These are phyloP conservation scores for Gloeophyllum trabeum DNA, from an alignment of 768 basidiomycete genomes.

Conservation along the genomic window DNA sequence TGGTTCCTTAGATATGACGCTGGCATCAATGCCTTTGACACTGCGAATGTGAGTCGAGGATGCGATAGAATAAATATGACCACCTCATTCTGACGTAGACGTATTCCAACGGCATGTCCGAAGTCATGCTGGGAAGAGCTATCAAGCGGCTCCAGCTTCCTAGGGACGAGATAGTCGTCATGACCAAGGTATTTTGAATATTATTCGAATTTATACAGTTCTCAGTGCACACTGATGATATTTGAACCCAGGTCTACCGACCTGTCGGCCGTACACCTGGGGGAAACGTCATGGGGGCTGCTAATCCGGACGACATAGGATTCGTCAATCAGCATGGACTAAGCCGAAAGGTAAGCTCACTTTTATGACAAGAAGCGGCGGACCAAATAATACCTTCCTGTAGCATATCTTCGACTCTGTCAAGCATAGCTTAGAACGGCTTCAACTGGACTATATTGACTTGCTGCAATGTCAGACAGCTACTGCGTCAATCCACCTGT, in stretches of 20 bases:
- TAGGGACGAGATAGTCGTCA: constrained; percentile 35
- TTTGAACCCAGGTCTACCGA: neutral
- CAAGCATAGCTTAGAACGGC: constrained; percentile 27
- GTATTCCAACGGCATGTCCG: constrained; percentile 29
- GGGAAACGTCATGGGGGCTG: neutral
- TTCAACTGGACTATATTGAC: constrained; percentile 45
- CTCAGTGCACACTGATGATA: no score
- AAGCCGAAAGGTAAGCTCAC: constrained; percentile 24
- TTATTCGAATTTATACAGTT: no score
- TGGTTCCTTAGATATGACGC: constrained; percentile 20
- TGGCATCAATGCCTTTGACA: constrained; percentile 30
- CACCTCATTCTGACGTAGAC: constrained; percentile 7
- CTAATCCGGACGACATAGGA: constrained; percentile 13
- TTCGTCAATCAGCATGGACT: constrained; percentile 26
- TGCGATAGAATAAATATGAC: neutral
- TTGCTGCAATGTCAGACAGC: constrained; percentile 33
- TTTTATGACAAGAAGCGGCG: neutral
- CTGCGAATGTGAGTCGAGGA: constrained; percentile 15
- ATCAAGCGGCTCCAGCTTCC: constrained; percentile 33
- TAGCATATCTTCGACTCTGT: constrained; percentile 50
- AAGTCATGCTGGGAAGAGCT: constrained; percentile 34
- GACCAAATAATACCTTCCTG: neutral
- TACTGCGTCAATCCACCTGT: neutral
- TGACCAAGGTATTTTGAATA: constrained; percentile 31
- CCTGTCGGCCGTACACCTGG: neutral